Evolutionary conservation across 768 basidiomycete species (phyloP).

Genomic region (Hericium erinaceus): DNA sequence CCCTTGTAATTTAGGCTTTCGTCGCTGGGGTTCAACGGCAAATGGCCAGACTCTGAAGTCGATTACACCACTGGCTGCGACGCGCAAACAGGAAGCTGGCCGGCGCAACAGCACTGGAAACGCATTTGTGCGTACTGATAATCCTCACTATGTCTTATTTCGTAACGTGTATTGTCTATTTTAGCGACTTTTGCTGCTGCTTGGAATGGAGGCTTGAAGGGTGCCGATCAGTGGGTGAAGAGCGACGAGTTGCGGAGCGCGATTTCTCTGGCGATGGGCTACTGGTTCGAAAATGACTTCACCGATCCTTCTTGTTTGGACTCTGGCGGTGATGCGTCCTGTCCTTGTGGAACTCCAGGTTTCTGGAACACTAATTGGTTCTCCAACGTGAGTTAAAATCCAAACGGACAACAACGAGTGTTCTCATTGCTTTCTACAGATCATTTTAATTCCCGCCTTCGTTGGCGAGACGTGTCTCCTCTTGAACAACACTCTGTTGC

Average conservation of each 20-base stretch:
- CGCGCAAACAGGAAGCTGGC: constrained; percentile 28
- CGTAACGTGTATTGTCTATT: not conserved
- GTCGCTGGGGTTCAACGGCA: constrained; percentile 12
- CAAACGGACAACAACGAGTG: not conserved
- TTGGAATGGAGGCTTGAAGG: constrained; percentile 41
- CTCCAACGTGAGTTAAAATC: constrained; percentile 33
- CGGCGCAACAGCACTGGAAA: constrained; percentile 21
- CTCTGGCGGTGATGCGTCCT: constrained; percentile 39
- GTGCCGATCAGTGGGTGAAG: constrained; percentile 33
- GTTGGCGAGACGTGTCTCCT: constrained; percentile 48
- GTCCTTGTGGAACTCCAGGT: constrained; percentile 46
- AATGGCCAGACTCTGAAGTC: constrained; percentile 18
- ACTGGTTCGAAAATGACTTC: constrained; percentile 57
- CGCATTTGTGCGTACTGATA: constrained; percentile 7
- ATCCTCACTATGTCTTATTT: too few relatives aligned
- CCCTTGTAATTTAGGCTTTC: constrained; percentile 6
- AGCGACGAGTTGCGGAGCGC: constrained; percentile 28
- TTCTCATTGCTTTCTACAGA: constrained; percentile 21
- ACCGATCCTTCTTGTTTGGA: constrained; percentile 43
- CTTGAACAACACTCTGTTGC: constrained; percentile 37
- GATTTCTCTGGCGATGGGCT: constrained; percentile 43
- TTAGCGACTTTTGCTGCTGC: constrained; percentile 45
- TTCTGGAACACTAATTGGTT: constrained; percentile 60
- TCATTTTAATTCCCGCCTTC: constrained; percentile 49
- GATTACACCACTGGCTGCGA: constrained; percentile 24